These are phyloP conservation scores for Claviceps spartinae DNA, from an alignment of 2,329 filamentous ascomycete genomes.

Conservation along the genomic window DNA sequence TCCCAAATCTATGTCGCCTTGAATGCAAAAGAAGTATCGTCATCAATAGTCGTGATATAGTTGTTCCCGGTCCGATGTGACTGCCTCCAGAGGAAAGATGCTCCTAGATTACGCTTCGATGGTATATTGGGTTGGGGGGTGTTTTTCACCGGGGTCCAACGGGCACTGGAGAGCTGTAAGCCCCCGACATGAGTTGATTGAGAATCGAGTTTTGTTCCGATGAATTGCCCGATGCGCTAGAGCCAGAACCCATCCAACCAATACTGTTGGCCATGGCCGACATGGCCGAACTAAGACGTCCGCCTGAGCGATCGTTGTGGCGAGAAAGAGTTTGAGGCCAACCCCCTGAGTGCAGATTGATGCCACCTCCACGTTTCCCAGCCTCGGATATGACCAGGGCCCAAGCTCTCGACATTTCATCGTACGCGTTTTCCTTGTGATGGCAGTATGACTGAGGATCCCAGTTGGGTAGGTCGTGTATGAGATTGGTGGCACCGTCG, in stretches of 20 bases:
- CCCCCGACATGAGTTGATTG: conserved; percentile 47
- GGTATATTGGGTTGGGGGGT: too few species aligned
- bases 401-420: conserved; percentile 92
- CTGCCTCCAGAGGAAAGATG: conserved; percentile 7
- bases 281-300: conserved; percentile 67
- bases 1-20: conserved; percentile 24
- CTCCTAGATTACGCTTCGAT: not conserved
- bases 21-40: conserved; percentile 19
- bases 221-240: conserved; percentile 11
- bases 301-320: conserved; percentile 78
- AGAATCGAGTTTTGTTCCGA: conserved; percentile 43
- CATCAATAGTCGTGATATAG: conserved; percentile 16
- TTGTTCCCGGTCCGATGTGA: conserved; percentile 11
- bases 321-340: conserved; percentile 83
- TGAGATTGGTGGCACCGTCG: conserved; percentile 77
- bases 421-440: conserved; percentile 90
- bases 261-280: conserved; percentile 61
- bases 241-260: conserved; percentile 56
- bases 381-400: conserved; percentile 81
- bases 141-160: conserved; percentile 45
- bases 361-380: conserved; percentile 79
- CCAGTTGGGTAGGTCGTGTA: conserved; percentile 85
- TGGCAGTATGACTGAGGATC: conserved; percentile 77
- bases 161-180: conserved; percentile 44
- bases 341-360: conserved; percentile 74